phyloP scores from a whole-genome alignment of 306 rosid species.

The Oemleria cerasiformis region DNA sequence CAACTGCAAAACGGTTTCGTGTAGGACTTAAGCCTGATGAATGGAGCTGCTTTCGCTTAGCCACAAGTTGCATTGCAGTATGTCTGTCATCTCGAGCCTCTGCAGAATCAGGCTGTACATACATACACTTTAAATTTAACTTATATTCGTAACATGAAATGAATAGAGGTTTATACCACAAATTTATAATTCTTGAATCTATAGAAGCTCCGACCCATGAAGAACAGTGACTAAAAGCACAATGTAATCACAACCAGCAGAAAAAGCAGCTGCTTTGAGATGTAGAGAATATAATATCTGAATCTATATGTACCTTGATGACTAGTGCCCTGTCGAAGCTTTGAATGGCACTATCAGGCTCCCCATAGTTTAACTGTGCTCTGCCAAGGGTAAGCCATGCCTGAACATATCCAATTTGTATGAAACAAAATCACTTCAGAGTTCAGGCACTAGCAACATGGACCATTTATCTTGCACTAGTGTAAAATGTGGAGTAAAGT shows the following conservation, averaged over 20 bases:
- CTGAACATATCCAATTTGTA: conserved; percentile 37
- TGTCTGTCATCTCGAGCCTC: conserved; percentile 53
- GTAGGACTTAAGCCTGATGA: conserved; percentile 34
- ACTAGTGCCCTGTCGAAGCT: conserved; percentile 83
- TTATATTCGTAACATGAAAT: not conserved
- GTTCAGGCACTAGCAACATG: too few relatives aligned
- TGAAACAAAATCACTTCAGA: not conserved
- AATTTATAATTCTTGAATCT: not conserved
- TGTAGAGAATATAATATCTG: not conserved
- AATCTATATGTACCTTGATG: conserved; percentile 55
- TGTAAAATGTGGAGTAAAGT: not conserved
- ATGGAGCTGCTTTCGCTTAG: conserved; percentile 80
- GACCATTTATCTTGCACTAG: too few relatives aligned
- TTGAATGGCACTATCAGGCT: conserved; percentile 77
- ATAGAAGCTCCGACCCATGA: too few relatives aligned
- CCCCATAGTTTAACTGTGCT: conserved; percentile 88
- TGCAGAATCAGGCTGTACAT: conserved; percentile 51
- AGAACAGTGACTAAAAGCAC: not conserved
- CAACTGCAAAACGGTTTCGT: conserved; percentile 34
- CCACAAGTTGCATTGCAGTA: conserved; percentile 58
- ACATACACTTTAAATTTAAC: not conserved
- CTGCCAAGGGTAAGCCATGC: conserved; percentile 96
- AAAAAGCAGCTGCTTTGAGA: not conserved
- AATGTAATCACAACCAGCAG: conserved; percentile 16
- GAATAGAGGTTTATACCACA: not conserved